Conservation (phyloP, 2,329 filamentous ascomycete genomes). For the Penicillium sclerotigenum region DNA sequence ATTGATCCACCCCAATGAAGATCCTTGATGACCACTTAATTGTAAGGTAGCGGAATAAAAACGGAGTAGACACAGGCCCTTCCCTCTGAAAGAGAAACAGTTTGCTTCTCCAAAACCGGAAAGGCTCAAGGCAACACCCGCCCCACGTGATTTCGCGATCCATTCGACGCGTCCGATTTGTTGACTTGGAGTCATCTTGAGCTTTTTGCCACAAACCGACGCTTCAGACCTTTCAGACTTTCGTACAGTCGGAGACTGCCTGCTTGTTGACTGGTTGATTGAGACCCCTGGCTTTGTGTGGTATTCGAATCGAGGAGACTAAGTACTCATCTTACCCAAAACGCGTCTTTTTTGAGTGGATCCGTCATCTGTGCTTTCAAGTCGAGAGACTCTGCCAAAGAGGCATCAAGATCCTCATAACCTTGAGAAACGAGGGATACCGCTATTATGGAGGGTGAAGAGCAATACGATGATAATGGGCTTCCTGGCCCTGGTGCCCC, state of each 20-base stretch:
- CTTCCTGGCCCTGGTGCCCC: constrained; percentile 86
- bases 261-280: not conserved
- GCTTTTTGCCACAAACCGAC: constrained; percentile 24
- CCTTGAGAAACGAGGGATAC: constrained; percentile 19
- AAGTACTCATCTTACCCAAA: not conserved
- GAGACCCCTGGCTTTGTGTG: not conserved
- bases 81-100: not conserved
- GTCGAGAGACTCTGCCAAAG: not conserved
- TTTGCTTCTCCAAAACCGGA: constrained; percentile 8
- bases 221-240: not conserved
- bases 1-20: not conserved
- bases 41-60: not conserved
- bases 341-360: constrained; percentile 4
- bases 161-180: constrained; percentile 32
- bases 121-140: constrained; percentile 5
- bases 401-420: not conserved
- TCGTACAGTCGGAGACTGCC: not conserved
- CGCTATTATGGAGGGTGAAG: constrained; percentile 64
- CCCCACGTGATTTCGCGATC: constrained; percentile 39
- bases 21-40: no score
- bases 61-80: not conserved
- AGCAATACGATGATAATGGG: constrained; percentile 69
- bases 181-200: constrained; percentile 7
- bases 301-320: not conserved
- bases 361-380: not conserved